These are phyloP conservation scores for Solanum ossicruentum DNA, from an alignment of 257 asterid genomes.

Conservation along the genomic window DNA sequence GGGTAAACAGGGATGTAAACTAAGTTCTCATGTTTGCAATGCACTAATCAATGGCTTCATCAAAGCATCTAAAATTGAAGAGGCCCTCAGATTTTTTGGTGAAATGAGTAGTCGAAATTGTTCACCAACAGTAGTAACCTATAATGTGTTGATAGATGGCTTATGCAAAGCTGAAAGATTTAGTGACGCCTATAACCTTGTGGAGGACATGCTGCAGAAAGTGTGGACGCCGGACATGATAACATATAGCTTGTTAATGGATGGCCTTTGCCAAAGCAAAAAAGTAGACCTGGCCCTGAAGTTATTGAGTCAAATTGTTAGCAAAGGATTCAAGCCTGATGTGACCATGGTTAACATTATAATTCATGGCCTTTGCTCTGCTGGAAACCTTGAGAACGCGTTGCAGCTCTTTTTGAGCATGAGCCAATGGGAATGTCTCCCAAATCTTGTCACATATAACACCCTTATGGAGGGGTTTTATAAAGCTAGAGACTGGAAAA, in stretches of 20 bases:
- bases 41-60: constrained; percentile 59
- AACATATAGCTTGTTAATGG: constrained; percentile 63
- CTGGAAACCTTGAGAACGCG: constrained; percentile 43
- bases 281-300: constrained; percentile 54
- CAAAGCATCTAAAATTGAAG: constrained; percentile 48
- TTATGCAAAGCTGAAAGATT: constrained; percentile 59
- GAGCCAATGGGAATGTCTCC: constrained; percentile 41
- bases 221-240: constrained; percentile 53
- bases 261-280: constrained; percentile 62
- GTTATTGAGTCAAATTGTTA: constrained; percentile 47
- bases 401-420: constrained; percentile 51
- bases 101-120: constrained; percentile 41
- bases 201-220: constrained; percentile 70
- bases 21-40: constrained; percentile 58
- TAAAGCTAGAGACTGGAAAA: constrained; percentile 48
- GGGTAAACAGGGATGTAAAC: constrained; percentile 36
- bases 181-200: constrained; percentile 49
- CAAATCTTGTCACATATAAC: constrained; percentile 72
- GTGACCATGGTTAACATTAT: constrained; percentile 79
- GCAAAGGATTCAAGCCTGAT: constrained; percentile 61
- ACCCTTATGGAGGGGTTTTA: constrained; percentile 91
- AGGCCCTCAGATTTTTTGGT: constrained; percentile 36
- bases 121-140: constrained; percentile 56
- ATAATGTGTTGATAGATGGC: constrained; percentile 67
- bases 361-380: constrained; percentile 87